These are phyloP conservation scores for Eimeria acervulina DNA, from an alignment of 169 alveolate species.

Conservation along the genomic window DNA sequence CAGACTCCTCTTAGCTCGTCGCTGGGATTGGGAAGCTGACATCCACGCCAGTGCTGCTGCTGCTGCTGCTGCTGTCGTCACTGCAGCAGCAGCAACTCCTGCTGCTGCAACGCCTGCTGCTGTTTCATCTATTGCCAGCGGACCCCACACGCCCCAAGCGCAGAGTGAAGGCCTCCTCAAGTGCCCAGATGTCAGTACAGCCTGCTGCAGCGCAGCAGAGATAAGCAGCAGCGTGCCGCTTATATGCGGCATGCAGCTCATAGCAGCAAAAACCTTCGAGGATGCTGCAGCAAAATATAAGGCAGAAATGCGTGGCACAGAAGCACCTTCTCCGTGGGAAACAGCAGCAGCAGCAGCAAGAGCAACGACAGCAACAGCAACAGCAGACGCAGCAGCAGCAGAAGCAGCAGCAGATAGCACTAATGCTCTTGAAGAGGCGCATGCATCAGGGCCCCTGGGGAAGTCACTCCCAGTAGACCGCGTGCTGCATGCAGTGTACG, in stretches of 20 bases:
- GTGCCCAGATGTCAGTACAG: neutral
- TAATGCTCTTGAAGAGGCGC: neutral
- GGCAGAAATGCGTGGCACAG: neutral
- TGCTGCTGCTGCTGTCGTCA: neutral
- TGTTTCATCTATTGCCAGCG: neutral
- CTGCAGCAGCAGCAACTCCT: constrained; percentile 14
- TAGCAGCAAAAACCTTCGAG: constrained; percentile 3
- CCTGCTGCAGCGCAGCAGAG: neutral
- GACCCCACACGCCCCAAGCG: neutral
- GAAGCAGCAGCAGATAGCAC: neutral
- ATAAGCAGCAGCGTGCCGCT: constrained; percentile 37
- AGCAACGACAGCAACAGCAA: neutral
- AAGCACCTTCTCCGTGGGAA: neutral
- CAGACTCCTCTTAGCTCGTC: constrained; percentile 44
- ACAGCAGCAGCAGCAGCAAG: neutral
- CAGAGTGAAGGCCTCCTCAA: neutral
- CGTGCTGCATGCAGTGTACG: constrained; percentile 3
- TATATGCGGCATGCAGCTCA: constrained; percentile 43
- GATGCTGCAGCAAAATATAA: constrained; percentile 54
- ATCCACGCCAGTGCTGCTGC: neutral
- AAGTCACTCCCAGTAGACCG: neutral
- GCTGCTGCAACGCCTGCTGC: constrained; percentile 7
- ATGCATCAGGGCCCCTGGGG: neutral
- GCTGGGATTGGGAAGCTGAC: constrained; percentile 64
- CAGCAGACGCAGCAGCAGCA: neutral